Conservation (phyloP, 345 rosid species). For the Bruguiera gymnorhiza region DNA sequence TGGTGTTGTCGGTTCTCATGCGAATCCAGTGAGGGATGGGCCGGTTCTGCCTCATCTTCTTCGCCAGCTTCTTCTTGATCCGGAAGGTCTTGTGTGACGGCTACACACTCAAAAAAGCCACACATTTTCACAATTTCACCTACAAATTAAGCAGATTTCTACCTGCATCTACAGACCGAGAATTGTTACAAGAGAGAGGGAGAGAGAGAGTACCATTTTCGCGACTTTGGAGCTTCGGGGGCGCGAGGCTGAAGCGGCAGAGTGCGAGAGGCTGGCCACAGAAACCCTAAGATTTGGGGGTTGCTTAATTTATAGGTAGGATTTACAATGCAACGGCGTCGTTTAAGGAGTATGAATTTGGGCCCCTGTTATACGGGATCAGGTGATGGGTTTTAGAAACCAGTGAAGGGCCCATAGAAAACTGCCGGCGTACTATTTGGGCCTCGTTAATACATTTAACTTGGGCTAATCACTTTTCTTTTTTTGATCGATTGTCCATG, state of each 20-base stretch:
- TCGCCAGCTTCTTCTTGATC: slow-evolving; percentile 74
- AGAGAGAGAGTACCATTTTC: not conserved
- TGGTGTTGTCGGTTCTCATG: slow-evolving; percentile 63
- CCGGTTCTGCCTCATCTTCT: slow-evolving; percentile 82
- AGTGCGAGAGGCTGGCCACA: not conserved
- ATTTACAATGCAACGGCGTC: too few relatives aligned
- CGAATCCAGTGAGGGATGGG: slow-evolving; percentile 78
- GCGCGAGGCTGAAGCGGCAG: not conserved
- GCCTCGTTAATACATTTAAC: too few relatives aligned
- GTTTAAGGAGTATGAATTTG: too few relatives aligned
- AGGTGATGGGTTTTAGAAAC: too few relatives aligned
- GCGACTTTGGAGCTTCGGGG: not conserved
- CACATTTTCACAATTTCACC: not conserved
- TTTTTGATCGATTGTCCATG: too few relatives aligned
- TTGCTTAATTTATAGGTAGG: too few relatives aligned
- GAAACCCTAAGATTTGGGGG: too few relatives aligned
- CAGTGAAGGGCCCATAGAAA: too few relatives aligned
- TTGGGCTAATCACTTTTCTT: too few relatives aligned
- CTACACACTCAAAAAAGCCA: slow-evolving; percentile 21
- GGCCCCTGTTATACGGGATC: too few relatives aligned
- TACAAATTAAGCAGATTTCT: not conserved
- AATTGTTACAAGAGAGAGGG: not conserved
- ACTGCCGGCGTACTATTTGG: too few relatives aligned
- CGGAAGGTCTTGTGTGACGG: slow-evolving; percentile 92
- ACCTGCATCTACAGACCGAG: not conserved